Percentiles rank a stretch among this genome's conserved stretches.
These are phyloP conservation scores for Dalechampia spathulata DNA, from an alignment of 441 rosid species.

Conservation along the genomic window DNA sequence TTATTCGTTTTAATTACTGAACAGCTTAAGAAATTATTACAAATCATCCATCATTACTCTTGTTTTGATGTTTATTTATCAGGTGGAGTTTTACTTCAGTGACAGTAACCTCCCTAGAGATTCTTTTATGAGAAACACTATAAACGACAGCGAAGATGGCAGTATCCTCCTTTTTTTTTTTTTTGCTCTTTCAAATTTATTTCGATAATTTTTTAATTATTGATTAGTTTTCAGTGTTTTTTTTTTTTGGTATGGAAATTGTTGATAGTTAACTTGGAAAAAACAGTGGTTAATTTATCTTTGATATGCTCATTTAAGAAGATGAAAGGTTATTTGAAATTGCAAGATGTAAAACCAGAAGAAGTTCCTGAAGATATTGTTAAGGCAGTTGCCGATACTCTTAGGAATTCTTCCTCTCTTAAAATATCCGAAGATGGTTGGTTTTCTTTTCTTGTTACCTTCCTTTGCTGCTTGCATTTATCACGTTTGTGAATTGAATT, in stretches of 20 bases:
- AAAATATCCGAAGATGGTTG: conserved; percentile 84
- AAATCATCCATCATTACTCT: neutral
- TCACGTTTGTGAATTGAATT: too few relatives aligned
- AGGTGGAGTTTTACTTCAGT: conserved; percentile 92
- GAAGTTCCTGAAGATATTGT: conserved; percentile 66
- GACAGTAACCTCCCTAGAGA: conserved; percentile 87
- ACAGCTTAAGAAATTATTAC: too few relatives aligned
- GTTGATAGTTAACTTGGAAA: conserved; percentile 30
- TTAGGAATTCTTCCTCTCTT: conserved; percentile 55
- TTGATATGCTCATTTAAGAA: conserved; percentile 85
- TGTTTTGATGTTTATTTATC: neutral
- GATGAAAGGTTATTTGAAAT: conserved; percentile 69
- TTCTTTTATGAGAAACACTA: conserved; percentile 49
- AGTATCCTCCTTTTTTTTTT: conserved; percentile 51
- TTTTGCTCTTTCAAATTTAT: too few relatives aligned
- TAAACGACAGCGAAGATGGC: conserved; percentile 60
- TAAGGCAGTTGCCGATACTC: conserved; percentile 75
- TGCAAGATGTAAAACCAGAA: conserved; percentile 57
- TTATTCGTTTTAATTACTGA: too few relatives aligned
- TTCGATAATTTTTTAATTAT: too few relatives aligned
- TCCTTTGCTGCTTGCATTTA: too few relatives aligned
- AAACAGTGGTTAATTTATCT: conserved; percentile 70
- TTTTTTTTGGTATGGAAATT: neutral
- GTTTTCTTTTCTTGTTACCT: conserved; percentile 12
- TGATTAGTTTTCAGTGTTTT: neutral